These are phyloP conservation scores for Claviceps sp. DNA, from an alignment of 2,329 filamentous ascomycete genomes.

Conservation along the genomic window DNA sequence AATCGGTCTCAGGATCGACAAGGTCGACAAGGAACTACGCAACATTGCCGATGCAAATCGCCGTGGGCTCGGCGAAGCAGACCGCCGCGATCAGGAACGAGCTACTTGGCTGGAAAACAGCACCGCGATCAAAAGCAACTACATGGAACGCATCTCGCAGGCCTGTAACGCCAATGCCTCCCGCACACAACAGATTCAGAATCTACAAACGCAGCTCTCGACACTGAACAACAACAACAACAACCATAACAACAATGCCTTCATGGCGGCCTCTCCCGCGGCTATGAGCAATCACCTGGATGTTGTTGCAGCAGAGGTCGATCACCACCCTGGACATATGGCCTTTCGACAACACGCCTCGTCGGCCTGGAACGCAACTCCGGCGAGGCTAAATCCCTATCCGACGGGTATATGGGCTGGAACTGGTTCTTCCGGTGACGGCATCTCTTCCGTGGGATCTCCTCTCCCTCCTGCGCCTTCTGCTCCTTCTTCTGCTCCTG, in stretches of 20 bases:
- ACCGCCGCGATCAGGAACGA: slow-evolving; percentile 40
- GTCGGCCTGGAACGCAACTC: slow-evolving; percentile 22
- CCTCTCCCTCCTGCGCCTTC: slow-evolving; percentile 1
- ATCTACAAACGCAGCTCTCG: slow-evolving; percentile 19
- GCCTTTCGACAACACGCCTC: slow-evolving; percentile 12
- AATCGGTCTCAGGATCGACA: slow-evolving; percentile 55
- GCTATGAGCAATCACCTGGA: slow-evolving; percentile 21
- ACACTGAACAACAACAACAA: slow-evolving; percentile 13
- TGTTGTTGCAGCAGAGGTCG: slow-evolving; percentile 8
- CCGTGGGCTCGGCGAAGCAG: slow-evolving; percentile 50
- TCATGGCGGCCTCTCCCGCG: slow-evolving; percentile 13
- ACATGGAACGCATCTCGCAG: slow-evolving; percentile 28
- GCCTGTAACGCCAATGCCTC: slow-evolving; percentile 20
- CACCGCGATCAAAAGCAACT: slow-evolving; percentile 31
- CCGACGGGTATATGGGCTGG: slow-evolving; percentile 23
- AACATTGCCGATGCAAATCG: slow-evolving; percentile 57
- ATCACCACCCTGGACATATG: slow-evolving; percentile 8
- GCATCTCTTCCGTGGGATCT: slow-evolving; percentile 18
- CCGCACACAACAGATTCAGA: slow-evolving; percentile 18
- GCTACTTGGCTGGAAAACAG: slow-evolving; percentile 33
- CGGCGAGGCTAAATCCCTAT: slow-evolving; percentile 21
- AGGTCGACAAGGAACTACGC: slow-evolving; percentile 59
- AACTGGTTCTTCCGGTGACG: slow-evolving; percentile 21
- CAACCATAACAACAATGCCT: slow-evolving; percentile 7
- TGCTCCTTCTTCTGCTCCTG: too few species aligned